Evolutionary conservation across 495 filamentous ascomycete species (phyloP).

Genomic region (Penicillium tannophilum): DNA sequence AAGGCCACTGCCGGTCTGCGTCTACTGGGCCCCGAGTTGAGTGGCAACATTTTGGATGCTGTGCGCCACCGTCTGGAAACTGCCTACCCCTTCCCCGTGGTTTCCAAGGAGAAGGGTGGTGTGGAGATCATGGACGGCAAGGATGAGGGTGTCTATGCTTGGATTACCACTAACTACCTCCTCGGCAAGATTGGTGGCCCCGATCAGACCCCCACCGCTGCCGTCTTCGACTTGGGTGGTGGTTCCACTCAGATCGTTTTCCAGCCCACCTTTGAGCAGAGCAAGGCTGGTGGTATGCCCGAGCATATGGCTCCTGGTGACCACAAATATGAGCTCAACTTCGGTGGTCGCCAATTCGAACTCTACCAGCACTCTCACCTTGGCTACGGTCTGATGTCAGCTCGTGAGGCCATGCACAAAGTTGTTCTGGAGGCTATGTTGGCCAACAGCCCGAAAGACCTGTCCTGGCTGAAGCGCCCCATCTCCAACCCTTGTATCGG

Average conservation of each 20-base stretch:
- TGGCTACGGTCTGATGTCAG: slow-evolving; percentile 94
- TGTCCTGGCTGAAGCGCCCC: slow-evolving; percentile 61
- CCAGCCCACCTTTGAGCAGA: slow-evolving; percentile 86
- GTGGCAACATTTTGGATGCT: slow-evolving; percentile 79
- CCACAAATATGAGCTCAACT: slow-evolving; percentile 92
- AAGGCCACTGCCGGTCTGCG: slow-evolving; percentile 96
- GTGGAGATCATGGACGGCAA: slow-evolving; percentile 95
- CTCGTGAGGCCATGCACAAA: slow-evolving; percentile 81
- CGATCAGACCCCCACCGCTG: slow-evolving; percentile 86
- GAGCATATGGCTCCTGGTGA: slow-evolving; percentile 84
- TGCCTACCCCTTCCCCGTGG: slow-evolving; percentile 89
- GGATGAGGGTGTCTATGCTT: slow-evolving; percentile 97
- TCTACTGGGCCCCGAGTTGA: slow-evolving; percentile 78
- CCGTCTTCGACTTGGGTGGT: slow-evolving; percentile 93
- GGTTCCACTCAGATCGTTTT: slow-evolving; percentile 98
- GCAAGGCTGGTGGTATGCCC: slow-evolving; percentile 79
- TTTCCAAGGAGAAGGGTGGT: slow-evolving; percentile 79
- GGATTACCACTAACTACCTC: slow-evolving; percentile 98
- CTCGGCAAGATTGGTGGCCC: slow-evolving; percentile 95
- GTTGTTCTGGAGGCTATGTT: slow-evolving; percentile 64
- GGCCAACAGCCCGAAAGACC: slow-evolving; percentile 47
- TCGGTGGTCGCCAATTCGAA: slow-evolving; percentile 85
- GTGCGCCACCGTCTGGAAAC: slow-evolving; percentile 85
- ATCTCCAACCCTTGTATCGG: slow-evolving; percentile 89
- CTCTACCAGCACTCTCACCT: slow-evolving; percentile 99